Percentiles rank a stretch among this genome's conserved stretches.
These are phyloP conservation scores for Proteromonas lacertae DNA, from an alignment of 352 stramenopile species.

Conservation along the genomic window DNA sequence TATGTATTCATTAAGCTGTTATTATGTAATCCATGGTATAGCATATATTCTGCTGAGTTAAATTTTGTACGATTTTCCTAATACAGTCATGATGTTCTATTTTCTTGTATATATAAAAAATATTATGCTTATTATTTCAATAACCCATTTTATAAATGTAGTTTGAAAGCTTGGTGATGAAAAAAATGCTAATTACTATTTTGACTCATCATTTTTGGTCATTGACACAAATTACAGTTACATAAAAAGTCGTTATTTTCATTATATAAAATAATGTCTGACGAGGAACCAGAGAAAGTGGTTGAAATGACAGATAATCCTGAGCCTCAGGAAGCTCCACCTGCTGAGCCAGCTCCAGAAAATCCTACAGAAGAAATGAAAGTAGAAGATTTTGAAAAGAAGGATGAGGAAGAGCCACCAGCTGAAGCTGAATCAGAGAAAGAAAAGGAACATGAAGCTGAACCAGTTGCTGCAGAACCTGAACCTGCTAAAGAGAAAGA, in stretches of 20 bases:
- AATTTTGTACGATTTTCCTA: too few relatives aligned
- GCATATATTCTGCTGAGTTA: too few relatives aligned
- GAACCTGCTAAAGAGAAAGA: constrained; percentile 1
- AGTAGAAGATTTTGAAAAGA: constrained; percentile 3
- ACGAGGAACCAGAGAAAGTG: constrained; percentile 1
- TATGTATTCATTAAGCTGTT: too few relatives aligned
- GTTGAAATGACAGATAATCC: background rate
- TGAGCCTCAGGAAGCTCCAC: background rate
- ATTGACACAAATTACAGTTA: background rate
- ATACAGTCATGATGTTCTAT: too few relatives aligned
- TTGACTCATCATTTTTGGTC: background rate
- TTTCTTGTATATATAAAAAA: too few relatives aligned
- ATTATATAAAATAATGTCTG: background rate
- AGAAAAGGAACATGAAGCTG: background rate
- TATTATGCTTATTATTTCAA: too few relatives aligned
- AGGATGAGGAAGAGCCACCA: constrained; percentile 3
- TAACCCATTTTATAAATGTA: too few relatives aligned
- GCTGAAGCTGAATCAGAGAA: background rate
- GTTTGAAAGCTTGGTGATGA: too few relatives aligned
- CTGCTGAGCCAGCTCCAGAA: constrained; percentile 1
- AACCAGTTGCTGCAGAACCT: constrained; percentile 1
- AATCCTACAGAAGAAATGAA: constrained; percentile 4
- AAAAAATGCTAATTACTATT: too few relatives aligned
- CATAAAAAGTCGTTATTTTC: background rate
- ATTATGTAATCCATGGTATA: too few relatives aligned